These are phyloP conservation scores for Tylopilus balloui DNA, from an alignment of 768 basidiomycete species.

Conservation along the genomic window DNA sequence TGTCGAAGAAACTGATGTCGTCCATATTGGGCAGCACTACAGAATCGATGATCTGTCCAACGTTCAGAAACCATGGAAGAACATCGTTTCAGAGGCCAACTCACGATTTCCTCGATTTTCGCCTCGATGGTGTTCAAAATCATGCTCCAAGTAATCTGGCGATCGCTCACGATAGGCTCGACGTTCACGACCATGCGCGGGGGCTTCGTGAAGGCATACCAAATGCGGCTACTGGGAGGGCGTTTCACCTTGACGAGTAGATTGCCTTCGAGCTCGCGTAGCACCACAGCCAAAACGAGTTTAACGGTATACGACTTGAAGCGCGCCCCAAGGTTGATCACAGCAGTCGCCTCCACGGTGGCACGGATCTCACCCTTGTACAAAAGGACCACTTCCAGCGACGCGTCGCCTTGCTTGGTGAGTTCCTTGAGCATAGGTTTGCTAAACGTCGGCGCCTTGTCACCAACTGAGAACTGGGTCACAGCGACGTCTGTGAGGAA, in stretches of 20 bases:
- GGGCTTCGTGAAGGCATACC: slow-evolving; percentile 87
- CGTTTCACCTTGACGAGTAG: slow-evolving; percentile 84
- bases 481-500: slow-evolving; percentile 85
- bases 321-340: slow-evolving; percentile 74
- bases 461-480: slow-evolving; percentile 85
- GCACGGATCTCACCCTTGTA: slow-evolving; percentile 89
- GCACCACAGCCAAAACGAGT: slow-evolving; percentile 80
- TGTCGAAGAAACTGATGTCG: slow-evolving; percentile 95
- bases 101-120: slow-evolving; percentile 79
- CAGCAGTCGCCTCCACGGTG: slow-evolving; percentile 85
- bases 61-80: slow-evolving; percentile 64
- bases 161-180: slow-evolving; percentile 90
- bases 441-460: slow-evolving; percentile 78
- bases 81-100: slow-evolving; percentile 24
- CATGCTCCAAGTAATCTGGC: slow-evolving; percentile 93
- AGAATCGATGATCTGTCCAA: slow-evolving; percentile 81
- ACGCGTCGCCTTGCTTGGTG: slow-evolving; percentile 88
- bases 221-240: slow-evolving; percentile 93
- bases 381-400: slow-evolving; percentile 77
- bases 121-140: slow-evolving; percentile 87
- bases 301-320: slow-evolving; percentile 91
- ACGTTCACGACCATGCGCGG: slow-evolving; percentile 87
- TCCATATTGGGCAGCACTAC: slow-evolving; percentile 98
- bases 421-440: slow-evolving; percentile 99
- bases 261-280: slow-evolving; percentile 90